These are phyloP conservation scores for Podospora pseudocomata DNA, from an alignment of 495 filamentous ascomycete genomes.

Conservation along the genomic window DNA sequence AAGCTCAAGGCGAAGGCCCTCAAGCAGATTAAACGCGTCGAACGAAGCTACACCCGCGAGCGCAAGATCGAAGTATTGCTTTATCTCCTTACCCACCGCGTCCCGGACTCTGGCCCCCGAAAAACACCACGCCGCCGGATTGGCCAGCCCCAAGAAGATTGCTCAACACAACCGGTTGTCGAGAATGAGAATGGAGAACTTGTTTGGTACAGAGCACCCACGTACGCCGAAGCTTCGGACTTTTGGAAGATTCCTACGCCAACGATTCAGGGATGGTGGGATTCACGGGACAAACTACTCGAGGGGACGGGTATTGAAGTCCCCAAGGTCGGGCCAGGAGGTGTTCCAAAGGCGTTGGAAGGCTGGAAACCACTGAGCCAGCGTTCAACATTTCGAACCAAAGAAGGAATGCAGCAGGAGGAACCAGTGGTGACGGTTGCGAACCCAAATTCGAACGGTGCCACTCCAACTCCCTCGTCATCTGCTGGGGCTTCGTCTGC, in stretches of 20 bases:
- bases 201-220: constrained; percentile 27
- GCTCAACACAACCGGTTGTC: constrained; percentile 6
- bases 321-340: constrained; percentile 7
- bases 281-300: constrained; percentile 27
- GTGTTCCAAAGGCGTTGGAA: not conserved
- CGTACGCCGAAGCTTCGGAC: constrained; percentile 26
- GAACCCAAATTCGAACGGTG: not conserved
- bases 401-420: not conserved
- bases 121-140: constrained; percentile 22
- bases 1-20: constrained; percentile 13
- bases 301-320: constrained; percentile 27
- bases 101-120: constrained; percentile 16
- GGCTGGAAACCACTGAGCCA: not conserved
- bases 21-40: constrained; percentile 24
- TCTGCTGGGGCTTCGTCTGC: not conserved
- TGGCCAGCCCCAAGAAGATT: constrained; percentile 22
- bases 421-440: not conserved
- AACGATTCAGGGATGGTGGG: constrained; percentile 32
- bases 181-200: constrained; percentile 14
- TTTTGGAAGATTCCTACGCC: constrained; percentile 29
- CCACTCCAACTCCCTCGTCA: constrained; percentile 1
- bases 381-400: not conserved
- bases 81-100: constrained; percentile 28
- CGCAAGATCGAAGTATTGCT: constrained; percentile 32
- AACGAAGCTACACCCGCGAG: constrained; percentile 25